These are phyloP conservation scores for Mortierella sp. DNA, from an alignment of 371 early-diverging fungal genomes.

Conservation along the genomic window DNA sequence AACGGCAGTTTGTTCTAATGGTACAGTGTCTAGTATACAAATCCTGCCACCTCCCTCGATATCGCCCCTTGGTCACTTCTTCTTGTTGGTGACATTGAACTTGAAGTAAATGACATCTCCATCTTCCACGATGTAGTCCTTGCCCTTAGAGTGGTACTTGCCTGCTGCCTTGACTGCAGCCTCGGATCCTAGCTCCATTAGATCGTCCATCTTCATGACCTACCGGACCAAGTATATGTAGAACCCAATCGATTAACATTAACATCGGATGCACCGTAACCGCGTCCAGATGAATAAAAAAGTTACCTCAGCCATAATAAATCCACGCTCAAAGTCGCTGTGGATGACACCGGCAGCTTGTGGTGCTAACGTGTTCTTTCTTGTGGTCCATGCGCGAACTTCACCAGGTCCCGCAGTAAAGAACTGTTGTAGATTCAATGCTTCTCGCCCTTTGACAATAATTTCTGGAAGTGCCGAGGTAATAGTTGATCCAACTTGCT, in stretches of 20 bases:
- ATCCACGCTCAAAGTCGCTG: conserved; percentile 96
- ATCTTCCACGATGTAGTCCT: conserved; percentile 94
- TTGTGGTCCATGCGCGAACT: conserved; percentile 96
- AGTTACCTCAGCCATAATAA: conserved; percentile 99
- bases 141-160: conserved; percentile 95
- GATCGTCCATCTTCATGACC: conserved; percentile 82
- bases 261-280: too few species aligned
- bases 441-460: conserved; percentile 91
- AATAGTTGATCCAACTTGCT: conserved; percentile 34
- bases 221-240: conserved; percentile 48
- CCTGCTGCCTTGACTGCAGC: conserved; percentile 94
- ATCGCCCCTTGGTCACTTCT: conserved; percentile 41
- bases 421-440: conserved; percentile 93
- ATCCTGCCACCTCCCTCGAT: too few species aligned
- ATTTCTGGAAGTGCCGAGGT: conserved; percentile 89
- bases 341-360: conserved; percentile 98
- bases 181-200: conserved; percentile 81
- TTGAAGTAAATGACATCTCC: conserved; percentile 92
- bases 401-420: conserved; percentile 98
- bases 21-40: too few species aligned
- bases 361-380: conserved; percentile 92
- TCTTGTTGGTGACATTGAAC: conserved; percentile 69
- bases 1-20: too few species aligned
- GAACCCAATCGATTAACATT: too few species aligned
- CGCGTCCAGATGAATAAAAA: too few species aligned